Percentiles rank a stretch among this genome's conserved stretches.
Conservation (phyloP, 192 early-diverging fungal genomes). For the Coemansia sp. region DNA sequence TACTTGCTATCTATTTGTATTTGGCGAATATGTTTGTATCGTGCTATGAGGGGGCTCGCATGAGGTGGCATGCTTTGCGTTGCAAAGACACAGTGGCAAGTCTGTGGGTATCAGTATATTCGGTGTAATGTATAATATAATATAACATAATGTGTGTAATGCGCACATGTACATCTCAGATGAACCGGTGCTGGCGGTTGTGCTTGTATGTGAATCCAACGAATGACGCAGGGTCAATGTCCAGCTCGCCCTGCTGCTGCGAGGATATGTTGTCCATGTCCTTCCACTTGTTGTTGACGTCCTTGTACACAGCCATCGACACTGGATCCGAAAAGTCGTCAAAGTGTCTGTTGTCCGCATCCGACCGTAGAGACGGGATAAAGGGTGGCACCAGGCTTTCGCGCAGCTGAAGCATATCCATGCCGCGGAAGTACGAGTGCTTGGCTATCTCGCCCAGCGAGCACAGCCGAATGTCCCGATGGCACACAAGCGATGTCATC, state of each 20-base stretch:
- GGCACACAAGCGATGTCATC: slow-evolving; percentile 60
- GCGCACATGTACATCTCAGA: not conserved
- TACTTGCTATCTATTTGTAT: not conserved
- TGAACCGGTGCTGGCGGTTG: slow-evolving; percentile 45
- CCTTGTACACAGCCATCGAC: slow-evolving; percentile 61
- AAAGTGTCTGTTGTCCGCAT: slow-evolving; percentile 80
- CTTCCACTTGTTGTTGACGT: slow-evolving; percentile 59
- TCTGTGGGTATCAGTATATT: not conserved
- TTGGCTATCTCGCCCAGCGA: slow-evolving; percentile 58
- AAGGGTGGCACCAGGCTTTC: slow-evolving; percentile 70
- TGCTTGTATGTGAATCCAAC: slow-evolving; percentile 77
- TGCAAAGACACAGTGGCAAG: no score
- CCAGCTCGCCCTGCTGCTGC: slow-evolving; percentile 42
- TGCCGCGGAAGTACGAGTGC: slow-evolving; percentile 63
- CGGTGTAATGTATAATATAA: not conserved
- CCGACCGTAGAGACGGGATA: slow-evolving; percentile 65
- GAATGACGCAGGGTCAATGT: slow-evolving; percentile 77
- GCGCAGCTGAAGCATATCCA: slow-evolving; percentile 64
- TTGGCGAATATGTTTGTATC: not conserved
- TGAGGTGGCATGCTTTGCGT: not conserved
- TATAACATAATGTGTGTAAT: not conserved
- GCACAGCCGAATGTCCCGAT: slow-evolving; percentile 57
- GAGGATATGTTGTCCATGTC: slow-evolving; percentile 33
- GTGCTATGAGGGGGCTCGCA: no score
- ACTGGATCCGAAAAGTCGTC: slow-evolving; percentile 67